A percentile compares a stretch with the other conserved stretches of the same genome.
These are phyloP conservation scores for Hygrophila difformis DNA, from an alignment of 257 asterid genomes.

Conservation along the genomic window DNA sequence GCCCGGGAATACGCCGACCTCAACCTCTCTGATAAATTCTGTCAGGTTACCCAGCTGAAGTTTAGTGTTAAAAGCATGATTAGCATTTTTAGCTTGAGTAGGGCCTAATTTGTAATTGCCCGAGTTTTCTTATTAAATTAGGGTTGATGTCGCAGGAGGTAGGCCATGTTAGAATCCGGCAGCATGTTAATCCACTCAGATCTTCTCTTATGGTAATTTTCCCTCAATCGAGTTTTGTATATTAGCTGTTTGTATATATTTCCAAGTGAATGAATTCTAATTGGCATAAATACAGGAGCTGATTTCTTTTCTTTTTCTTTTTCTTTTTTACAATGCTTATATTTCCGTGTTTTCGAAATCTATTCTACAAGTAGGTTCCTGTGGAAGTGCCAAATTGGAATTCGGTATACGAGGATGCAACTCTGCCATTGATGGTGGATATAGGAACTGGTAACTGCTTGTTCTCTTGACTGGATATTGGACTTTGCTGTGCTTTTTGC, in stretches of 20 bases:
- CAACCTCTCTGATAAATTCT: conserved; percentile 53
- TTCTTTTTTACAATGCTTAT: too few species aligned
- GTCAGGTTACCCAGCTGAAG: conserved; percentile 18
- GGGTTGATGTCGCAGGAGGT: conserved; percentile 47
- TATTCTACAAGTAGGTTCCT: conserved; percentile 49
- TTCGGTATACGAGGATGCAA: conserved; percentile 51
- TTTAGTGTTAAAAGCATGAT: conserved; percentile 5
- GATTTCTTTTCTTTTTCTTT: not conserved
- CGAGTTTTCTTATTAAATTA: not conserved
- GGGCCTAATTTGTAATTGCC: not conserved
- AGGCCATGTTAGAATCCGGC: conserved; percentile 87
- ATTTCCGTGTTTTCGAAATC: too few species aligned
- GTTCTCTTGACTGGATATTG: not conserved
- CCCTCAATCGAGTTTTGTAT: not conserved
- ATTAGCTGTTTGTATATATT: conserved; percentile 1
- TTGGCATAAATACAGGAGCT: not conserved
- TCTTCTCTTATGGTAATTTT: conserved; percentile 54
- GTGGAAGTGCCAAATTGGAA: conserved; percentile 78
- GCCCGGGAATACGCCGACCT: conserved; percentile 83
- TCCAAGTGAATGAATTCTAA: not conserved
- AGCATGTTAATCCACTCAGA: conserved; percentile 91
- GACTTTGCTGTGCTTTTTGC: too few species aligned
- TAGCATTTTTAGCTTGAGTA: too few species aligned
- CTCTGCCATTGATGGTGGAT: conserved; percentile 90
- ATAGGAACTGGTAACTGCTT: conserved; percentile 71